A percentile compares a stretch with the other conserved stretches of the same genome.
phyloP scores from a whole-genome alignment of 139 green algal species.

The Chlamydomonas applanata region DNA sequence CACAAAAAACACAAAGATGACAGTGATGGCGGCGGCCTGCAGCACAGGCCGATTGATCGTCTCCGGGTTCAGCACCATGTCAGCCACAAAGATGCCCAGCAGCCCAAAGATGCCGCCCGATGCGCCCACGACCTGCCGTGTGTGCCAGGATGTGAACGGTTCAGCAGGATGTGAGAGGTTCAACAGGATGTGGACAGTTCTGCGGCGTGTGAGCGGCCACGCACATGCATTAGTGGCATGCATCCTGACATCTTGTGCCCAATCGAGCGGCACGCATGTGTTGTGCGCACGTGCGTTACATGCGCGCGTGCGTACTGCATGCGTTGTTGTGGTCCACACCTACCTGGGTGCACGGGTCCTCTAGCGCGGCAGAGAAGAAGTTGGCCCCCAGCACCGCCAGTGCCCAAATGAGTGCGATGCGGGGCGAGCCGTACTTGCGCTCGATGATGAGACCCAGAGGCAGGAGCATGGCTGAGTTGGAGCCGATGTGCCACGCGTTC shows the following conservation, averaged over 20 bases:
- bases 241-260: too few relatives aligned
- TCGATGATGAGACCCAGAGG: conserved; percentile 51
- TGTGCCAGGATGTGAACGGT: not conserved
- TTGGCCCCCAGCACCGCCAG: conserved; percentile 32
- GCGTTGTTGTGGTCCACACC: too few relatives aligned
- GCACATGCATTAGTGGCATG: too few relatives aligned
- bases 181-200: too few relatives aligned
- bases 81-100: conserved; percentile 58
- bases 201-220: too few relatives aligned
- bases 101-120: conserved; percentile 75
- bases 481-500: conserved; percentile 47
- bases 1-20: too few relatives aligned
- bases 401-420: conserved; percentile 36
- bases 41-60: conserved; percentile 55
- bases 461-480: conserved; percentile 59
- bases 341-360: conserved; percentile 60
- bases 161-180: too few relatives aligned
- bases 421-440: conserved; percentile 55
- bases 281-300: too few relatives aligned
- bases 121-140: conserved; percentile 53
- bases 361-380: conserved; percentile 52
- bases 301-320: too few relatives aligned
- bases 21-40: conserved; percentile 11
- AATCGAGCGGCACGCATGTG: too few relatives aligned
- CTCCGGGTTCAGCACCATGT: conserved; percentile 59